A percentile compares a stretch with the other conserved stretches of the same genome.
Conservation (phyloP, 306 rosid species). For the Castanopsis chinensis region DNA sequence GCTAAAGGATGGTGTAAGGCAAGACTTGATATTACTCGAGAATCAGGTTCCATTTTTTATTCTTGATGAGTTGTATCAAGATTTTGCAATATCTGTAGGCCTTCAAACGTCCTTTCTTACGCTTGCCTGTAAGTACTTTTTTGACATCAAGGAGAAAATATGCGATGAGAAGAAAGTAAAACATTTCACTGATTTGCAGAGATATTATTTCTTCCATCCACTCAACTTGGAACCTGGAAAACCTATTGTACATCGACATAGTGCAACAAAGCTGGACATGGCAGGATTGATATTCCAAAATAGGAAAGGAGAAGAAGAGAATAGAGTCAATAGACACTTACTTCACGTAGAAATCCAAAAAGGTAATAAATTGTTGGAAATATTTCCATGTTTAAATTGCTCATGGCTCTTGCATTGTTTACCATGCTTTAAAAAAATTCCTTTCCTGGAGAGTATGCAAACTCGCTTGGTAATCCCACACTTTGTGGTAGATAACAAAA, state of each 20-base stretch:
- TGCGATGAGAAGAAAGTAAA: no score
- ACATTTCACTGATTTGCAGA: no score
- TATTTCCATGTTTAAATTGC: neutral
- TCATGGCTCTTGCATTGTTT: neutral
- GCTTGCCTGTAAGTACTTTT: neutral
- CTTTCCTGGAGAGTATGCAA: neutral
- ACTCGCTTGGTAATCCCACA: slow-evolving; percentile 2
- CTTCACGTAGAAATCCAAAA: neutral
- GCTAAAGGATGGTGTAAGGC: slow-evolving; percentile 13
- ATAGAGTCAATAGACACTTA: neutral
- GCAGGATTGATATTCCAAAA: no score
- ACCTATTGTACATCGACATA: neutral
- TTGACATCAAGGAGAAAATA: no score
- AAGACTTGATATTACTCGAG: slow-evolving; percentile 26
- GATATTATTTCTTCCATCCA: slow-evolving; percentile 12
- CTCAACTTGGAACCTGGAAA: neutral
- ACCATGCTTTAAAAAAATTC: neutral
- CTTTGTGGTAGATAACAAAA: neutral
- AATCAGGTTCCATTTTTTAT: slow-evolving; percentile 32
- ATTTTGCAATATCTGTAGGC: neutral
- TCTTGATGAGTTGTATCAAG: neutral
- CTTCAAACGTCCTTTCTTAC: neutral
- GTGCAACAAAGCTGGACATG: slow-evolving; percentile 14
- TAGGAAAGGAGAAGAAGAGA: rapidly evolving
- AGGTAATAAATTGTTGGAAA: neutral